Base-by-base conservation (phyloP, 768 basidiomycete species). In the Phylloporus scabripes region DNA sequence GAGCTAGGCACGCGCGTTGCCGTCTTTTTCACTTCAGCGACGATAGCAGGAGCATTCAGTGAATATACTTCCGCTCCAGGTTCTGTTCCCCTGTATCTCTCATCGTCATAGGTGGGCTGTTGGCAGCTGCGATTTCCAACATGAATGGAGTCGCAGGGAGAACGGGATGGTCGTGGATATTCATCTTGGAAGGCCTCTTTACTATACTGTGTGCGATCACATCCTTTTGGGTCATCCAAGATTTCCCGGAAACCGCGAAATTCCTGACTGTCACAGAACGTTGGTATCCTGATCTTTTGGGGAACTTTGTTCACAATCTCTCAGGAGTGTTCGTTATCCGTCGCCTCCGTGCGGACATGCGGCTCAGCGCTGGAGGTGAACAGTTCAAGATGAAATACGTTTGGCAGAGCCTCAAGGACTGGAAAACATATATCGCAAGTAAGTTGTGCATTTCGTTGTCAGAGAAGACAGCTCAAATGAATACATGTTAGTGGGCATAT, bases 1-100 rank as follows among this genome's bases (percentile, higher is more conserved):
- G 90, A 92, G 58, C 75, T 86, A 56, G 87, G 85, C 14, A 72
- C 77, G 28, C 80, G 87, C 29, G 70, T 85, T 20, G 85, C 87
- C 0, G 51, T 83, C 14, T n/a, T 92, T 92, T 90, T 89, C 67
- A 81, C 83, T 3, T 84, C 87, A 24, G 86, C 87, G 1, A 90
- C 88, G 0, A 73, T 85, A 24, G 80, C 87, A 5, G 89, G 88
- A 20, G 85, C 83, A 12, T 87, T 87, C 65, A 81, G 84, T 82
- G 45, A 45, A 73, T 52, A 36, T 18, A 40, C 61, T 32, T 42
- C n/a, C n/a, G n/a, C n/a, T n/a, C n/a, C n/a, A n/a, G n/a, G n/a
- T n/a, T n/a, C n/a, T n/a, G n/a, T n/a, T n/a, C n/a, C n/a, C n/a
- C n/a, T n/a, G n/a, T n/a, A n/a, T n/a, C n/a, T n/a, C n/a, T n/a